These are phyloP conservation scores for Leersia perrieri DNA, from an alignment of 176 grass and related monocot species.

Conservation along the genomic window DNA sequence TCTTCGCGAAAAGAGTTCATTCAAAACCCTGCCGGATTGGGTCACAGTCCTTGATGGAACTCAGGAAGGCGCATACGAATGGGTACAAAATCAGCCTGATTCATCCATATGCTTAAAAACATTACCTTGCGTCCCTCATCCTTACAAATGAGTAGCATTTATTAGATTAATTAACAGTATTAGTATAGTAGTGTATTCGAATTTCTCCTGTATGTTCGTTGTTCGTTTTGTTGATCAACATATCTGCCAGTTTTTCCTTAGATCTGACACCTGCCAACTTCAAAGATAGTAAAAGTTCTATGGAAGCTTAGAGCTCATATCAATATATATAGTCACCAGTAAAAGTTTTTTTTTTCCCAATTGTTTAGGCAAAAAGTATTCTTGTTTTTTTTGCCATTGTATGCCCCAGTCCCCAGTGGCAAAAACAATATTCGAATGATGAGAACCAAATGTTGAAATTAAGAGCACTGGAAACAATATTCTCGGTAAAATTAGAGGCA, in stretches of 20 bases:
- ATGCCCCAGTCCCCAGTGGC: background rate
- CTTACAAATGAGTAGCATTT: background rate
- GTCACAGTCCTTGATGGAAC: conserved; percentile 90
- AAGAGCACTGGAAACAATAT: background rate
- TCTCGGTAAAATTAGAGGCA: background rate
- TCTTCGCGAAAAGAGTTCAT: conserved; percentile 67
- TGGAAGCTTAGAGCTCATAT: background rate
- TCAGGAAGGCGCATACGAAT: conserved; percentile 96
- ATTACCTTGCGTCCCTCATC: background rate
- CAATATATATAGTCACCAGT: no score
- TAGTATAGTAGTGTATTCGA: background rate
- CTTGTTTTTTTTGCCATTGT: background rate
- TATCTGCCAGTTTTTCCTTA: background rate
- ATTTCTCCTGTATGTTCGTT: background rate
- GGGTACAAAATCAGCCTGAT: conserved; percentile 53
- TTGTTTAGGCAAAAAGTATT: background rate
- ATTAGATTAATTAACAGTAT: background rate
- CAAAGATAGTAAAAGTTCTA: background rate
- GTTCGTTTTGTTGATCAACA: background rate
- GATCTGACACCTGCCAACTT: background rate
- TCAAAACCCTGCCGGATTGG: conserved; percentile 77
- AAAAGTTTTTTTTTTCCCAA: background rate
- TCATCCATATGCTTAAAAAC: background rate
- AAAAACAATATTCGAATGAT: background rate
- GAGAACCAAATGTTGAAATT: background rate